phyloP scores from a whole-genome alignment of 352 stramenopile species.

The Phytophthora ohioensis region DNA sequence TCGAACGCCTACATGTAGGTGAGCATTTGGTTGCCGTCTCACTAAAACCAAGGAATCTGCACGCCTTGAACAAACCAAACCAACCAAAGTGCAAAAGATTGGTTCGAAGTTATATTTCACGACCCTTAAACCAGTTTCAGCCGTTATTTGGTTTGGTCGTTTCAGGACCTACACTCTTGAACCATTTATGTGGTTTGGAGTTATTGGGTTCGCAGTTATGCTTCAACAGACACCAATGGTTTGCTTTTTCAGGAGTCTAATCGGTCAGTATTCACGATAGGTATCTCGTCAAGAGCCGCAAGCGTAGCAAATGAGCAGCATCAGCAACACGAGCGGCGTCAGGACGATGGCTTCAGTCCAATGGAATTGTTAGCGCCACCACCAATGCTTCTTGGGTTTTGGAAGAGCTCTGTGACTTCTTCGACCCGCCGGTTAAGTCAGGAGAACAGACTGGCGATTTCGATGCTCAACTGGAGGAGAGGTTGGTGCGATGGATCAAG shows the following conservation, averaged over 20 bases:
- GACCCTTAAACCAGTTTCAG: not conserved
- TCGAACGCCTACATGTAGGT: no score
- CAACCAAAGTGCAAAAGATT: not conserved
- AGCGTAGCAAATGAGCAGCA: no score
- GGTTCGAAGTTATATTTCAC: not conserved
- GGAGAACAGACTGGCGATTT: no score
- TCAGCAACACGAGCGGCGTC: no score
- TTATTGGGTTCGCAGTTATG: not conserved
- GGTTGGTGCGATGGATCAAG: no score
- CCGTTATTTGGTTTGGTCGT: not conserved
- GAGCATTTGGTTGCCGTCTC: no score
- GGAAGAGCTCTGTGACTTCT: no score
- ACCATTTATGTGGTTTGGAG: not conserved
- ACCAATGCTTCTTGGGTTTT: no score
- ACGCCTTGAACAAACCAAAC: not conserved
- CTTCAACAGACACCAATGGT: not conserved
- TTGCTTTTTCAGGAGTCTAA: not conserved
- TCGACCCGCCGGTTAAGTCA: no score
- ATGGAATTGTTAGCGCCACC: no score
- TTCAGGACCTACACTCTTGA: not conserved
- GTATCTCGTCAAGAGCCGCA: not conserved
- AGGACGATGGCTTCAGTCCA: no score
- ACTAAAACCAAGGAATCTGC: not conserved
- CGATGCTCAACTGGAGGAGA: no score
- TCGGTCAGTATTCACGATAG: not conserved